Evolutionary conservation across 2,329 filamentous ascomycete species (phyloP), one percentile per base, ranked within the genome.

Genomic region (Didymella keratinophila): DNA sequence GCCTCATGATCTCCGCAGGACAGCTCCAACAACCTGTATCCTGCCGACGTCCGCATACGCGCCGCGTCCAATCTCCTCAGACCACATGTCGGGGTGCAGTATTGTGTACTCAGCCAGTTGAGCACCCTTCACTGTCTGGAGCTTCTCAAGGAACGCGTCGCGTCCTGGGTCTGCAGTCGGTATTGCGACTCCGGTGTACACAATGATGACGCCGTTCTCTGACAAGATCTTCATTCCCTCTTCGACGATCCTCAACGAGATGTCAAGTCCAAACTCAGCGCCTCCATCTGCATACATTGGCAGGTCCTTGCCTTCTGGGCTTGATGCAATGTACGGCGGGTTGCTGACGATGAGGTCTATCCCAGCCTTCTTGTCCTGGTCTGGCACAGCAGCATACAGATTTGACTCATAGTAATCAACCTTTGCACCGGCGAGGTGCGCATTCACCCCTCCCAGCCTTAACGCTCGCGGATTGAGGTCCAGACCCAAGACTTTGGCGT

Each of bases 261-360:
- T 62, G 12, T 65, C 62, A 2, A 70, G 61, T 14, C 65, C 68
- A n/a, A 64, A 66, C 8, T 64, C 53, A 2, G 65, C 68, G 14
- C 68, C 68, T 2, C 68, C 68, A 21, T 70, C 68, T 37, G 68
- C 66, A 28, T 69, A 69, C 41, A 69, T 67, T 1, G 68, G 68
- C 4, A 70, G 57, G 25, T 67, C 68, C 32, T 63, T 42, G 18
- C 61, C 68, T 8, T 65, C 60, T 18, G 56, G 47, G 47, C 63
- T 65, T 0, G 68, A 68, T 4, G 68, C 68, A 30, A 70, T 69
- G 27, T 70, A 70, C 2, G 68, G 68, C 12, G 68, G 68, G 21
- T 70, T 69, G 48, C 68, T 70, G 14, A 70, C 61, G 9, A 70
- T 65, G 12, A 69, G 52, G 36, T 70, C 68, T 27, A 70, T 54